Percentiles rank a stretch among this genome's conserved stretches.
Conservation (phyloP, 164 flowering plant genomes). For the Paratinospora sagittata region DNA sequence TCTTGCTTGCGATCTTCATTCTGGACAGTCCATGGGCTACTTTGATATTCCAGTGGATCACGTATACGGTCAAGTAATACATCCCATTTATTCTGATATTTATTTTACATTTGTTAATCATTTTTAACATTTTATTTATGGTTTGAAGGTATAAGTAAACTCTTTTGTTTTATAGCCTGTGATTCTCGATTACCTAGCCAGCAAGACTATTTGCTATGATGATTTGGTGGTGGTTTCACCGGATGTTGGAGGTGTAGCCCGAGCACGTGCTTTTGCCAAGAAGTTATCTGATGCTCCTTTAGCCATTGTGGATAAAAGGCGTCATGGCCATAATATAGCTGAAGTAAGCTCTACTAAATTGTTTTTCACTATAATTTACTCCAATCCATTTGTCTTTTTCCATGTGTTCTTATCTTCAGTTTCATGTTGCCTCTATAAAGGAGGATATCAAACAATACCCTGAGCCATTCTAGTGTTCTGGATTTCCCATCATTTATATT, state of each 20-base stretch:
- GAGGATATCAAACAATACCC: background rate
- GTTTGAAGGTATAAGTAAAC: background rate
- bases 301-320: constrained; percentile 98
- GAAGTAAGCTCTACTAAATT: constrained; percentile 47
- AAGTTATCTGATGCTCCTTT: constrained; percentile 96
- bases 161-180: constrained; percentile 53
- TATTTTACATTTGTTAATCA: background rate
- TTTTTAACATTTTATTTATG: background rate
- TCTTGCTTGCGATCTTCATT: constrained; percentile 97
- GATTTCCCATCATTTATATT: background rate
- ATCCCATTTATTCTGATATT: background rate
- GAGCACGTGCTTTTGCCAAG: constrained; percentile 98
- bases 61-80: constrained; percentile 80
- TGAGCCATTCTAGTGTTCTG: background rate
- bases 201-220: constrained; percentile 73
- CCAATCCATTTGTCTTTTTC: background rate
- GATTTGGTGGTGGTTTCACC: constrained; percentile 99
- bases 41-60: constrained; percentile 99
- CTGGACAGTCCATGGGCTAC: constrained; percentile 99
- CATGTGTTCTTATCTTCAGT: constrained; percentile 1
- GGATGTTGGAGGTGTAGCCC: constrained; percentile 97
- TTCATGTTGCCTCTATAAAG: background rate
- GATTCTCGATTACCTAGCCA: constrained; percentile 94
- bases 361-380: background rate
- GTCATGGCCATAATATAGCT: constrained; percentile 93